Conservation (phyloP, 2,329 filamentous ascomycete species). For the Trichoderma asperellum region DNA sequence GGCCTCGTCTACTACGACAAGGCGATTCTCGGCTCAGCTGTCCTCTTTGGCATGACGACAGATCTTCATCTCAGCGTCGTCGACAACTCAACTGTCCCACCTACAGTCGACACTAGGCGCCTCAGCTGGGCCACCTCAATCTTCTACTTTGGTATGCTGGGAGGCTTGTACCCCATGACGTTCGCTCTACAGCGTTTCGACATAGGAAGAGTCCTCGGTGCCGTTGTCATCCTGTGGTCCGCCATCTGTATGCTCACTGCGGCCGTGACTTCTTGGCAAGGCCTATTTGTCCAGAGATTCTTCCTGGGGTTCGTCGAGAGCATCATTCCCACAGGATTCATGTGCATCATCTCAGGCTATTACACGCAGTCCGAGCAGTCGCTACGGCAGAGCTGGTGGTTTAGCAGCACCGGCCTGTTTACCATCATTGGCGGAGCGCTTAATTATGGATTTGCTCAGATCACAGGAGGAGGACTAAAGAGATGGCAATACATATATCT, state of each 20-base stretch:
- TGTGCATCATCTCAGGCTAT: constrained; percentile 63
- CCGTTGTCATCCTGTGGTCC: constrained; percentile 67
- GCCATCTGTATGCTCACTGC: constrained; percentile 70
- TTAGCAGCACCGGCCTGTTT: constrained; percentile 61
- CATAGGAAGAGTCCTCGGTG: constrained; percentile 65
- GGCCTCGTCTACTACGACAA: constrained; percentile 54
- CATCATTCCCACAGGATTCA: constrained; percentile 68
- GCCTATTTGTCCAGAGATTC: constrained; percentile 69
- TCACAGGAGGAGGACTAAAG: constrained; percentile 55
- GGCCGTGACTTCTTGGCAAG: constrained; percentile 64
- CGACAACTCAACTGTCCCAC: constrained; percentile 49
- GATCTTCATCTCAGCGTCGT: constrained; percentile 65
- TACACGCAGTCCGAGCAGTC: constrained; percentile 70
- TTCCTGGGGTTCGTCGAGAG: constrained; percentile 66
- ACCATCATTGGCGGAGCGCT: constrained; percentile 66
- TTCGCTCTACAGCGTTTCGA: constrained; percentile 71
- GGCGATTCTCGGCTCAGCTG: constrained; percentile 74
- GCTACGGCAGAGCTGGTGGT: constrained; percentile 69
- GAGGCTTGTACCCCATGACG: constrained; percentile 73
- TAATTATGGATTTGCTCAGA: constrained; percentile 71
- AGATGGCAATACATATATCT: constrained; percentile 75
- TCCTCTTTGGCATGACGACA: constrained; percentile 74
- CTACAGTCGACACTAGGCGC: constrained; percentile 65
- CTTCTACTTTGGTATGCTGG: constrained; percentile 81
- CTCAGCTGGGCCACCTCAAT: constrained; percentile 77